phyloP scores from a whole-genome alignment of 192 early-diverging fungal species.

The Radiomyces spectabilis region DNA sequence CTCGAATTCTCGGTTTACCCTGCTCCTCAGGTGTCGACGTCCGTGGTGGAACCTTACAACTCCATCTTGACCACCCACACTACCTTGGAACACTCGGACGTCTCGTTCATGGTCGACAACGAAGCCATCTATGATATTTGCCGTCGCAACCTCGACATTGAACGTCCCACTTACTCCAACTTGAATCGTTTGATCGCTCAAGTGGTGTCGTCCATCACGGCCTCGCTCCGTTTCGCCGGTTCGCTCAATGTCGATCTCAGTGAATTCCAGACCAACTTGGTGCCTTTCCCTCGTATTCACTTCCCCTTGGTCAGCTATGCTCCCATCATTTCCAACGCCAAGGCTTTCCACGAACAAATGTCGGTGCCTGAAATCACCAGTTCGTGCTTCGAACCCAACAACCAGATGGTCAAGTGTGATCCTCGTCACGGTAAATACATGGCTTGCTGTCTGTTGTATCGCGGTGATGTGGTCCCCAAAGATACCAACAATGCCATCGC shows the following conservation, averaged over 20 bases:
- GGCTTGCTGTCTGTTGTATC: conserved; percentile 98
- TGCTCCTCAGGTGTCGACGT: conserved; percentile 93
- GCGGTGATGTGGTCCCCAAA: conserved; percentile 98
- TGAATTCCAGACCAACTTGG: conserved; percentile 99
- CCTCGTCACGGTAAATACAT: conserved; percentile 98
- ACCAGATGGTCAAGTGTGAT: conserved; percentile 99
- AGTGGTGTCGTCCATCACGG: conserved; percentile 98
- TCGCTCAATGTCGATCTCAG: conserved; percentile 98
- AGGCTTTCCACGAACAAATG: conserved; percentile 96
- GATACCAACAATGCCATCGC: conserved; percentile 90
- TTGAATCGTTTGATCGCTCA: conserved; percentile 97
- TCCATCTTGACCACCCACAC: conserved; percentile 99
- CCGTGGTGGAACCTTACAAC: conserved; percentile 98
- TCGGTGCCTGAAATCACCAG: conserved; percentile 94
- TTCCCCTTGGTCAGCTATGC: conserved; percentile 98
- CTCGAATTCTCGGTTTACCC: conserved; percentile 99
- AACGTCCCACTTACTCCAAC: conserved; percentile 95
- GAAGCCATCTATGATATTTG: conserved; percentile 99
- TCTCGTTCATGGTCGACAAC: conserved; percentile 99
- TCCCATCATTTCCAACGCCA: conserved; percentile 88
- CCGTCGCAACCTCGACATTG: conserved; percentile 95
- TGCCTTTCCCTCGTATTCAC: conserved; percentile 98
- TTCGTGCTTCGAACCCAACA: conserved; percentile 94
- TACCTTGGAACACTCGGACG: conserved; percentile 97
- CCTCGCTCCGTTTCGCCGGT: conserved; percentile 97